A percentile compares a stretch with the other conserved stretches of the same genome.
phyloP scores from a whole-genome alignment of 352 stramenopile genomes.

The Pythium periplocum region DNA sequence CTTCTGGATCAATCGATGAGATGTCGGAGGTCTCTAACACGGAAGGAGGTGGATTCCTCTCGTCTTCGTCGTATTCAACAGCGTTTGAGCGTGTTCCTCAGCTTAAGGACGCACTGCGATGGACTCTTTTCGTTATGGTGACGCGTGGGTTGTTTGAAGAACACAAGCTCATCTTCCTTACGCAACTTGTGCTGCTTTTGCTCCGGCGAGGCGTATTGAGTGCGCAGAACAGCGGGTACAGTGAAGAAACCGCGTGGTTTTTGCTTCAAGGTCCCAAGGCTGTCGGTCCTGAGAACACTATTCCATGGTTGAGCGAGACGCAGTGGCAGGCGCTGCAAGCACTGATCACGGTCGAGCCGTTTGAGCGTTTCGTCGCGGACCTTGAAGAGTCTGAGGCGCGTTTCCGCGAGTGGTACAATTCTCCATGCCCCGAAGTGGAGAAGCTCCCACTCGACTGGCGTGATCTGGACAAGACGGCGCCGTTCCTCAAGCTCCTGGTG shows the following conservation, averaged over 20 bases:
- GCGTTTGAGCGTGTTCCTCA: conserved; percentile 53
- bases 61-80: conserved; percentile 23
- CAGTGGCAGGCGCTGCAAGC: conserved; percentile 83
- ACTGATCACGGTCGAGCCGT: conserved; percentile 73
- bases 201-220: conserved; percentile 64
- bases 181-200: conserved; percentile 82
- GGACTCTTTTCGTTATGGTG: conserved; percentile 88
- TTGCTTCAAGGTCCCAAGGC: conserved; percentile 71
- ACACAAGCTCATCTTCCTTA: conserved; percentile 89
- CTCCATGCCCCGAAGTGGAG: conserved; percentile 74
- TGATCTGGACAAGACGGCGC: conserved; percentile 85
- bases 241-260: conserved; percentile 67
- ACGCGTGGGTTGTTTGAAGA: conserved; percentile 89
- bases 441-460: conserved; percentile 90
- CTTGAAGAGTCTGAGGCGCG: conserved; percentile 86
- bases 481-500: conserved; percentile 93
- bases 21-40: neutral
- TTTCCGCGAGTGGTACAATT: conserved; percentile 92
- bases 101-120: conserved; percentile 74
- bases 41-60: conserved; percentile 13
- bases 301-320: conserved; percentile 80
- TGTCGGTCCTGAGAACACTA: conserved; percentile 61
- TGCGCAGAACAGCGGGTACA: conserved; percentile 56
- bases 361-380: conserved; percentile 83
- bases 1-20: neutral